Percentiles rank a stretch among this genome's conserved stretches.
Conservation (phyloP, 1,284 basidiomycete genomes). For the Sphagnurus paluster region DNA sequence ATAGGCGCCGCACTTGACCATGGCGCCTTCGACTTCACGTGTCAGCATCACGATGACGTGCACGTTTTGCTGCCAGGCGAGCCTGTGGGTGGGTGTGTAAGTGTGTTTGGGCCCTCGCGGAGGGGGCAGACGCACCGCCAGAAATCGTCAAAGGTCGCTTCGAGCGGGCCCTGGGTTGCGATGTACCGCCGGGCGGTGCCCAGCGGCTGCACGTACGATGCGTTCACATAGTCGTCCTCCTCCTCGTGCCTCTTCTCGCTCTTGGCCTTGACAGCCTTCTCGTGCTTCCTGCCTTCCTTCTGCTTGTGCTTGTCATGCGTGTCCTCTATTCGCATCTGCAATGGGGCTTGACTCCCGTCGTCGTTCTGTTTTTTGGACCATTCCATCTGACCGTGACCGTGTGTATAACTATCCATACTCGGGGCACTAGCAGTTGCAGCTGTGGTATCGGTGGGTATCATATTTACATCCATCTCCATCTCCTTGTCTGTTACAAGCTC, state of each 20-base stretch:
- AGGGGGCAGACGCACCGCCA: constrained; percentile 77
- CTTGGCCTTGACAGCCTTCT: no score
- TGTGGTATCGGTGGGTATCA: neutral
- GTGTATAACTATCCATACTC: no score
- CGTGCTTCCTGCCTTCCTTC: no score
- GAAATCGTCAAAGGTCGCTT: constrained; percentile 89
- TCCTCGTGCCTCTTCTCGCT: constrained; percentile 5
- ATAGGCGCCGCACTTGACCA: constrained; percentile 91
- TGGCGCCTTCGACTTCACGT: constrained; percentile 85
- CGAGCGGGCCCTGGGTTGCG: constrained; percentile 94
- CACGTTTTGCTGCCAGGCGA: constrained; percentile 81
- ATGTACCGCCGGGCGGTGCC: constrained; percentile 85
- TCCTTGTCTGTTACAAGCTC: no score
- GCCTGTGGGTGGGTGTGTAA: constrained; percentile 36
- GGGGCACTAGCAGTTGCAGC: no score
- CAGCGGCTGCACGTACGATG: constrained; percentile 85
- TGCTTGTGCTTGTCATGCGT: no score
- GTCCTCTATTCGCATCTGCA: no score
- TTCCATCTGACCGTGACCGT: no score
- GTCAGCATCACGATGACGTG: constrained; percentile 89
- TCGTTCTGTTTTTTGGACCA: no score
- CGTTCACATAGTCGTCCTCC: constrained; percentile 91
- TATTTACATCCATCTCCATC: no score
- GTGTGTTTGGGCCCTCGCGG: constrained; percentile 2
- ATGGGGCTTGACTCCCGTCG: no score